Evolutionary conservation across 2,329 filamentous ascomycete genomes (phyloP), one percentile per base, ranked within the genome.

Genomic region (Fusarium dimerum): DNA sequence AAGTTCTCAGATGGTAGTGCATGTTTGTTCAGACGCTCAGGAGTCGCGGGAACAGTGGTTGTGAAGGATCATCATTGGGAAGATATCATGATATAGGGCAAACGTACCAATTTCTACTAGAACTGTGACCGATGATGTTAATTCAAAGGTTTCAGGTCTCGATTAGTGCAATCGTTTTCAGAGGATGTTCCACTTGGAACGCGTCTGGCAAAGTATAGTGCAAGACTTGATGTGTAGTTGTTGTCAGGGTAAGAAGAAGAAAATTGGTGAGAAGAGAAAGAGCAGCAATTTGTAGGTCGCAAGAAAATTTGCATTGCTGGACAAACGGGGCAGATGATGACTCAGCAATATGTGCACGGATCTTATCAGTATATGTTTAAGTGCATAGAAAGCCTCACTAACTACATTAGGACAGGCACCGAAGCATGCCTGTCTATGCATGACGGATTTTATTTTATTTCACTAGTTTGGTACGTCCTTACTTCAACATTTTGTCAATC

Each of bases 1-100:
- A 40, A 50, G 54, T 46, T 51, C 73, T 85, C 85, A 88, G 85
- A 88, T 88, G 85, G 85, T 88, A 86, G 84, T 88, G 85, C 85
- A 88, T 88, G 85, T 87, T 86, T 77, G 78, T 85, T 83, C 77
- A 68, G 60, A 67, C 80, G 82, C 82, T 85, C 82, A 79, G 78
- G 76, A 64, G 65, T 85, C 80, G 78, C 82, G 79, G 69, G 79
- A 84, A 84, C 80, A 74, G 80, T 83, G 78, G 79, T 36, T 76
- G 73, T 70, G 65, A 60, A 69, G 60, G 68, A 73, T 84, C 82
- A 82, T 85, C 82, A 84, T 73, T 57, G 58, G 57, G 48, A 48
- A 55, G 50, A 50, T 42, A 44, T 56, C 41, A 44, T 49, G 51
- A 39, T 29, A 15, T 38, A 42, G 40, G 53, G 20, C 38, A 36